Percentiles rank a stretch among this genome's conserved stretches.
phyloP scores from a whole-genome alignment of 805 yeast species.

The Barnettozyma populi region DNA sequence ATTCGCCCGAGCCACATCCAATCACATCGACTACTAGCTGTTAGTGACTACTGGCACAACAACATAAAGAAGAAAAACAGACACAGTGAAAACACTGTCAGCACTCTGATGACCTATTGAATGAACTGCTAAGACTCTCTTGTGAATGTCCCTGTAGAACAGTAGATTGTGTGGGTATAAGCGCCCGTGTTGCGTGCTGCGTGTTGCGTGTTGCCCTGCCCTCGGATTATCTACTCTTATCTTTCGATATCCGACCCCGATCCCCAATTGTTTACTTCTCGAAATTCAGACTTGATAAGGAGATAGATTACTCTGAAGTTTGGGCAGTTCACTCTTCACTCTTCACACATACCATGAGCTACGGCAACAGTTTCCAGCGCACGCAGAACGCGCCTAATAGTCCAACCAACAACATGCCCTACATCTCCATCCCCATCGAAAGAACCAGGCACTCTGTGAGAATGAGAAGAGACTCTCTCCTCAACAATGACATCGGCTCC shows the following conservation, averaged over 20 bases:
- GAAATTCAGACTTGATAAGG: not conserved
- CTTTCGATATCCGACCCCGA: not conserved
- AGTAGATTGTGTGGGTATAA: not conserved
- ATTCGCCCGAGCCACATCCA: not conserved
- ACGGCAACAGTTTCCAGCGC: conserved; percentile 1
- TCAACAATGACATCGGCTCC: conserved; percentile 49
- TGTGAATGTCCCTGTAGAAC: not conserved
- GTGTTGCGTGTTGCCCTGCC: no score
- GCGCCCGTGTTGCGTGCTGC: no score
- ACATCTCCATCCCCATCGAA: conserved; percentile 19
- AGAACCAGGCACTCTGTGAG: conserved; percentile 19
- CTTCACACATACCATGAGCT: not conserved
- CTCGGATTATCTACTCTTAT: not conserved
- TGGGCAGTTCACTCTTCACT: not conserved
- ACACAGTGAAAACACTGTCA: not conserved
- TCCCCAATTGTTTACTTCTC: not conserved
- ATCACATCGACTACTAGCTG: not conserved
- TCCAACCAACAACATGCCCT: conserved; percentile 1
- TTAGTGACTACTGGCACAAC: not conserved
- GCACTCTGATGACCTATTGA: not conserved
- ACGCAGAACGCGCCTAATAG: conserved; percentile 1
- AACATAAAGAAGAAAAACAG: not conserved
- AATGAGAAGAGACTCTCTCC: conserved; percentile 32
- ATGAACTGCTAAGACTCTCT: not conserved
- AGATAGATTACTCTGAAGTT: not conserved